Evolutionary conservation across 805 yeast species (phyloP), one percentile per base, ranked within the genome.

Genomic region (Komagataella phaffii): DNA sequence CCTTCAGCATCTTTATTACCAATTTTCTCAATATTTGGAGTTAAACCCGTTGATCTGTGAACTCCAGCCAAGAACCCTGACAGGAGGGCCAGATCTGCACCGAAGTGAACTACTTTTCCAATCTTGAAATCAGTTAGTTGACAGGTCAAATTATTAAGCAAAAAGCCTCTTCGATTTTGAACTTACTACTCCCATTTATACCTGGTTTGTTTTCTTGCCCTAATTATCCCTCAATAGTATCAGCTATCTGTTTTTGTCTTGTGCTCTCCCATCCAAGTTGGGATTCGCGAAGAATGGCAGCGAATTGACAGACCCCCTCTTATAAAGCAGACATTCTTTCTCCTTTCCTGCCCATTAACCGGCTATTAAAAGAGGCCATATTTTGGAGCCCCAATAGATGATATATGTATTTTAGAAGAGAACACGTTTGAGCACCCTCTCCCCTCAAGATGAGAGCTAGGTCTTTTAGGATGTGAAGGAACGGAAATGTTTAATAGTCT

Each of bases 31-130:
- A 77, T 56, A 58, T 83, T 77, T 43, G 83, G 81, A 1, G 79
- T 75, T 24, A 85, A 67, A 0, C 93, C 91, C 1, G 91, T 79
- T 57, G 77, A 79, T 63, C 87, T 76, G 64, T 80, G 83, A 47
- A 85, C 76, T 1, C 90, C 90, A 1, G 89, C 86, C 14, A 84
- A 67, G 50, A 82, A 74, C 1, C 88, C 81, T 1, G 91, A 81
- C 5, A 83, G 65, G 17, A 85, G 64, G 1, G 78, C 74, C 45
- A 83, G 66, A 60, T 85, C 93, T 18, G 77, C 63, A 3, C 82
- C 70, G 46, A 73, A 53, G 62, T 85, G 91, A 48, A 78, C 56
- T 3, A 75, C 61, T 72, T 76, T 85, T 3, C 82, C 79, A 46
- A 77, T 14, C 75, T 71, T 46, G 17, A 24, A n/a, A 24, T 14